Conservation (phyloP, 1,284 basidiomycete species). For the Exobasidium cylindrosporum region DNA sequence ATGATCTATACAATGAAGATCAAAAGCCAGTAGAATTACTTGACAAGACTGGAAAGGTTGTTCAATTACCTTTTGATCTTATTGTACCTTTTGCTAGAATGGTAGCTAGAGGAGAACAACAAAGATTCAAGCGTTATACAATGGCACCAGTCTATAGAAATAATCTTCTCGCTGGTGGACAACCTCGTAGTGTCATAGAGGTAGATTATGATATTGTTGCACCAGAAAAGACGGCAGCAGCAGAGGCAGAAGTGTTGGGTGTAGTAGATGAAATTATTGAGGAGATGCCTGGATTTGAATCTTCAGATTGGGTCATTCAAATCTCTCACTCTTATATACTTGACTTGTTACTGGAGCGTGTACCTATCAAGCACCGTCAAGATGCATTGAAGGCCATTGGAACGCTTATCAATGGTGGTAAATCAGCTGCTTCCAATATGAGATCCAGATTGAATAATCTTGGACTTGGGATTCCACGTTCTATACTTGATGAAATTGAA, state of each 20-base stretch:
- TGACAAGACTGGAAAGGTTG: conserved; percentile 61
- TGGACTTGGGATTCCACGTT: conserved; percentile 28
- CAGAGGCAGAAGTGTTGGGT: conserved; percentile 52
- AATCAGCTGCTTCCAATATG: conserved; percentile 5
- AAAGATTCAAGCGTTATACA: conserved; percentile 85
- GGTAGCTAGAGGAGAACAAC: conserved; percentile 70
- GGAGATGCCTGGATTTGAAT: conserved; percentile 44
- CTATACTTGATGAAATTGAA: conserved; percentile 52
- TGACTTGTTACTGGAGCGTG: conserved; percentile 42
- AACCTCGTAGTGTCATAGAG: conserved; percentile 52
- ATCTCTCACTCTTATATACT: conserved; percentile 48
- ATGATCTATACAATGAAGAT: conserved; percentile 68
- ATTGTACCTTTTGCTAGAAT: conserved; percentile 79
- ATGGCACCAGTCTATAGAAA: conserved; percentile 59
- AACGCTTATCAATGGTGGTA: not conserved
- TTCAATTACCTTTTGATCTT: conserved; percentile 51
- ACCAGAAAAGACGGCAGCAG: conserved; percentile 47
- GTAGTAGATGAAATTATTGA: conserved; percentile 50
- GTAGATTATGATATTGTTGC: conserved; percentile 55
- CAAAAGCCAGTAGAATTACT: conserved; percentile 79
- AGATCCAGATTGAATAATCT: conserved; percentile 37
- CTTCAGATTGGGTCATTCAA: conserved; percentile 47
- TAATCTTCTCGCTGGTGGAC: conserved; percentile 54
- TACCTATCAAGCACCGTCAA: conserved; percentile 42
- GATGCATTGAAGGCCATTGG: conserved; percentile 14